Evolutionary conservation across 2,329 filamentous ascomycete species (phyloP).

Genomic region (Penicillium sp.): DNA sequence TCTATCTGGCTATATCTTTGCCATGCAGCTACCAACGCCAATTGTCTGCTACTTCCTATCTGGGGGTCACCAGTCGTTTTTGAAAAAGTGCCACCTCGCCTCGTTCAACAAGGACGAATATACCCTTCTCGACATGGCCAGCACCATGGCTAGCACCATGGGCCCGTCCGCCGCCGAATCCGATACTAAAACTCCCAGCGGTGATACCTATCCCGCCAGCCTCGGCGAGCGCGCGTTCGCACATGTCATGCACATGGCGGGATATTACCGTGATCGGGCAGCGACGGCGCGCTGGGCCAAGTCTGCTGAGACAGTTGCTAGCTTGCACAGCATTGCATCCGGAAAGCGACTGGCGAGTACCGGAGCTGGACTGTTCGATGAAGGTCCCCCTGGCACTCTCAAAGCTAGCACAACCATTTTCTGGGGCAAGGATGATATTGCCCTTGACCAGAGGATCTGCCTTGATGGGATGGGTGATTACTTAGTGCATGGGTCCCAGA

Average conservation of each 20-base stretch:
- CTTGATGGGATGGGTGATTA: slow-evolving; percentile 55
- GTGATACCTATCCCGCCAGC: slow-evolving; percentile 41
- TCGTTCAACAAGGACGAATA: slow-evolving; percentile 36
- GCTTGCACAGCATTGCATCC: slow-evolving; percentile 45
- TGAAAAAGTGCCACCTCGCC: slow-evolving; percentile 42
- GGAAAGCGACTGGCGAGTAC: slow-evolving; percentile 35
- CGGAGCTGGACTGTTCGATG: slow-evolving; percentile 45
- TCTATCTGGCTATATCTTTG: slow-evolving; percentile 56
- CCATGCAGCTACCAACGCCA: slow-evolving; percentile 50
- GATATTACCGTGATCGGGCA: slow-evolving; percentile 54
- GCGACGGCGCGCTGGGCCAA: slow-evolving; percentile 50
- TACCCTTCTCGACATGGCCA: slow-evolving; percentile 38
- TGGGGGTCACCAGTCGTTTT: slow-evolving; percentile 51
- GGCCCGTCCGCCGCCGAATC: slow-evolving; percentile 52
- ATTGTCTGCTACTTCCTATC: slow-evolving; percentile 46
- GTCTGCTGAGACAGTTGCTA: slow-evolving; percentile 49
- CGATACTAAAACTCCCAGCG: slow-evolving; percentile 29
- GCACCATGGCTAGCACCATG: slow-evolving; percentile 50
- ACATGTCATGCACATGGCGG: slow-evolving; percentile 52
- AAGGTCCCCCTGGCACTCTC: slow-evolving; percentile 46
- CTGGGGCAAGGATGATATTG: slow-evolving; percentile 53
- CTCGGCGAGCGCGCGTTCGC: slow-evolving; percentile 42
- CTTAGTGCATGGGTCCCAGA: slow-evolving; percentile 49
- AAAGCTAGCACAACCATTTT: slow-evolving; percentile 54
- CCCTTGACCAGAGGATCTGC: slow-evolving; percentile 49